Conservation (phyloP, 208 protist genomes). For the Leishmania guyanensis region DNA sequence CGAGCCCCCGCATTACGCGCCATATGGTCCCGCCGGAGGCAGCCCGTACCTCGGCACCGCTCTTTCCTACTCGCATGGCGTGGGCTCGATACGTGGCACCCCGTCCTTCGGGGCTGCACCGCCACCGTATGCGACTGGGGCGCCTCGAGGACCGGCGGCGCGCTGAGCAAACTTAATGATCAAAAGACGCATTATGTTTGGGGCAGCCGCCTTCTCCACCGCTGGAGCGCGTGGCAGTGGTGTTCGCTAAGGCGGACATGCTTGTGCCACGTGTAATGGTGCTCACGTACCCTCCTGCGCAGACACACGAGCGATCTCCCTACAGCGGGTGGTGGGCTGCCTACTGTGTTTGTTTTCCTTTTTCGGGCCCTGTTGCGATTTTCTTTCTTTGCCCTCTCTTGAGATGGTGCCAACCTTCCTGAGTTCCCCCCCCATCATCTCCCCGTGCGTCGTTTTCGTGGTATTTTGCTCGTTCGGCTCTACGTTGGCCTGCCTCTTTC, state of each 20-base stretch:
- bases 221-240: not conserved
- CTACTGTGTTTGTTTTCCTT: not conserved
- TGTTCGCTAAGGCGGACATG: not conserved
- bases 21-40: constrained; percentile 18
- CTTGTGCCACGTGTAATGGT: not conserved
- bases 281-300: not conserved
- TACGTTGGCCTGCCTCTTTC: not conserved
- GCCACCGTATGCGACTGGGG: constrained; percentile 38
- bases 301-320: not conserved
- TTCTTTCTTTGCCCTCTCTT: not conserved
- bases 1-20: constrained; percentile 40
- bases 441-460: not conserved
- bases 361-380: not conserved
- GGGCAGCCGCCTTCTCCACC: not conserved
- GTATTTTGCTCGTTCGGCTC: not conserved
- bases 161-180: not conserved
- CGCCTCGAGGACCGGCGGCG: not conserved
- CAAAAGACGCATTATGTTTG: no score
- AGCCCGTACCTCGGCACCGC: constrained; percentile 33
- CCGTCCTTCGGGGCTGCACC: constrained; percentile 35
- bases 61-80: constrained; percentile 25
- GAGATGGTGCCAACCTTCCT: not conserved
- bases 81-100: constrained; percentile 39
- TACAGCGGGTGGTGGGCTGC: not conserved
- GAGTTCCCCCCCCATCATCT: not conserved